Percentiles rank a stretch among this genome's conserved stretches.
Conservation (phyloP, 2,329 filamentous ascomycete species). For the Fusarium domesticum region DNA sequence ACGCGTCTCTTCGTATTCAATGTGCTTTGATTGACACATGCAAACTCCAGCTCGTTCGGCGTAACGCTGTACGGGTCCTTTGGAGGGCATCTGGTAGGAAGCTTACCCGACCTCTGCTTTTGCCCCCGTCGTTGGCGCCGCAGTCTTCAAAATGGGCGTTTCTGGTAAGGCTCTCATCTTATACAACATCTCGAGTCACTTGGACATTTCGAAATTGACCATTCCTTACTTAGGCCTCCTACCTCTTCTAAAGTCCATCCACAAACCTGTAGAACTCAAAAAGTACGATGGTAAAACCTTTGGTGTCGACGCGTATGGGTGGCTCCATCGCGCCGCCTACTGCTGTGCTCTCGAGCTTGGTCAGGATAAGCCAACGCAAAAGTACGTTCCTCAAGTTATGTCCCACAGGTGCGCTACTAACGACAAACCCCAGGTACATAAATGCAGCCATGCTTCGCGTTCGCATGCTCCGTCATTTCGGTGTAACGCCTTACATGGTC, state of each 20-base stretch:
- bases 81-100: constrained; percentile 15
- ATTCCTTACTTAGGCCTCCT: constrained; percentile 63
- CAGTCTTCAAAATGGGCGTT: constrained; percentile 35
- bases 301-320: constrained; percentile 96
- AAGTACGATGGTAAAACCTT: constrained; percentile 85
- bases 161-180: constrained; percentile 29
- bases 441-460: constrained; percentile 88
- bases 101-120: constrained; percentile 8
- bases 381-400: constrained; percentile 51
- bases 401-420: not conserved
- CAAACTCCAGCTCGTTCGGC: constrained; percentile 9
- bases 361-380: constrained; percentile 80
- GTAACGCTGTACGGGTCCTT: constrained; percentile 19
- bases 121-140: constrained; percentile 10
- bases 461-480: constrained; percentile 90
- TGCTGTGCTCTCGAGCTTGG: constrained; percentile 89
- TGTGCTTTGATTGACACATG: constrained; percentile 18
- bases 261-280: constrained; percentile 81
- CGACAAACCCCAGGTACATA: constrained; percentile 62
- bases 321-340: constrained; percentile 91
- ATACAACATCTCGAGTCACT: not conserved
- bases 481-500: constrained; percentile 88
- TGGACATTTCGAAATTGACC: constrained; percentile 17
- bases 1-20: constrained; percentile 20
- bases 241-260: constrained; percentile 92